Conservation (phyloP, 2,329 filamentous ascomycete species). For the Salinomyces thailandicus region DNA sequence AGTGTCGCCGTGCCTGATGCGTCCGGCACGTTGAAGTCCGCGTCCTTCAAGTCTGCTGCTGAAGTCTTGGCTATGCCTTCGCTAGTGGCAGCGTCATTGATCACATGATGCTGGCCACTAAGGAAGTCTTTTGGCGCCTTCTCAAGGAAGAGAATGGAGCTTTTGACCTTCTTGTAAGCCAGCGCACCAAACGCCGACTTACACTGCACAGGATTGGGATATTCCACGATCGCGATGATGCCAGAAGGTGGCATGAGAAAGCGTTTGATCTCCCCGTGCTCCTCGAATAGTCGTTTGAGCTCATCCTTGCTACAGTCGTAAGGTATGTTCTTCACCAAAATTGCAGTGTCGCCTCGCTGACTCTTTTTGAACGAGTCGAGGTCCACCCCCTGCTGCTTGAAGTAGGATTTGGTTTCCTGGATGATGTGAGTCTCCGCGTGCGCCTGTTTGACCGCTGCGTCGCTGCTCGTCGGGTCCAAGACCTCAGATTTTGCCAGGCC, state of each 20-base stretch:
- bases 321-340: conserved; percentile 91
- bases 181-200: conserved; percentile 74
- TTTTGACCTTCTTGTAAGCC: conserved; percentile 83
- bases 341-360: conserved; percentile 73
- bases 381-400: conserved; percentile 77
- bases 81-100: conserved; percentile 21
- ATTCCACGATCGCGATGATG: conserved; percentile 90
- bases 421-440: conserved; percentile 94
- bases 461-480: conserved; percentile 87
- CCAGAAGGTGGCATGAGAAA: conserved; percentile 88
- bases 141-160: conserved; percentile 84
- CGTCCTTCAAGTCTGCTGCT: conserved; percentile 57
- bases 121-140: conserved; percentile 85
- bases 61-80: conserved; percentile 48
- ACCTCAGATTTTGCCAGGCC: conserved; percentile 86
- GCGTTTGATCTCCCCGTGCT: conserved; percentile 68
- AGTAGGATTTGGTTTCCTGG: conserved; percentile 90
- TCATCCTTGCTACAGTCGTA: conserved; percentile 73
- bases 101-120: conserved; percentile 19
- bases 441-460: conserved; percentile 91
- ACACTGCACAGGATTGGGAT: conserved; percentile 65
- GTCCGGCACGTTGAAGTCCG: conserved; percentile 43
- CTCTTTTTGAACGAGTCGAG: conserved; percentile 81
- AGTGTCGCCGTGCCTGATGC: conserved; percentile 56
- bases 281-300: conserved; percentile 69